These are phyloP conservation scores for Aspergillus hiratsukae DNA, from an alignment of 2,329 filamentous ascomycete genomes.

Conservation along the genomic window DNA sequence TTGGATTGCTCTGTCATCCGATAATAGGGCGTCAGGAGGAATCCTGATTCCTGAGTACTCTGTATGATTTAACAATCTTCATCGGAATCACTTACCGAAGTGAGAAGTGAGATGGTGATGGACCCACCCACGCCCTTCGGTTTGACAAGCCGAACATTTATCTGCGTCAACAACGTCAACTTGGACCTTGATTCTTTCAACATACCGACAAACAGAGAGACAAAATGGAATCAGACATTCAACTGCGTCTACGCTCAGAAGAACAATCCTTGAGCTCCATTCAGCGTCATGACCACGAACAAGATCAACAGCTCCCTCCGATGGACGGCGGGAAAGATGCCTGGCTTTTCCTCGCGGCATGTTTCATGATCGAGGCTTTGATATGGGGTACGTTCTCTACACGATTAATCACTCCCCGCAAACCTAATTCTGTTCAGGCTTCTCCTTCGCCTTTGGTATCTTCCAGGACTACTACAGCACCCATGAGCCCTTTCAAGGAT, in stretches of 20 bases:
- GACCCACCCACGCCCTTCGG: constrained; percentile 4
- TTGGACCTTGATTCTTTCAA: not conserved
- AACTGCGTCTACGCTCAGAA: not conserved
- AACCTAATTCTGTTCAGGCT: constrained; percentile 45
- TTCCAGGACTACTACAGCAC: constrained; percentile 66
- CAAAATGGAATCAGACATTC: not conserved
- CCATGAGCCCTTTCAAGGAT: constrained; percentile 51
- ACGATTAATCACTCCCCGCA: not conserved
- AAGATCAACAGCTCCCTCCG: constrained; percentile 25
- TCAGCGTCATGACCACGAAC: not conserved
- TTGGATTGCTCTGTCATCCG: no score
- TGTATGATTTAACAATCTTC: no score
- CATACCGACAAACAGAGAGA: not conserved
- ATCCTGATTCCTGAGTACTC: no score
- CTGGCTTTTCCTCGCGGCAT: constrained; percentile 47
- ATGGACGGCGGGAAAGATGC: constrained; percentile 37
- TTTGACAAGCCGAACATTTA: not conserved
- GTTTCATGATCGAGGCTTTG: constrained; percentile 50
- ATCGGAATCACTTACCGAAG: no score
- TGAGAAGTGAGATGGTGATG: no score
- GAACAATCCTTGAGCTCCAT: not conserved
- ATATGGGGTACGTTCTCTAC: constrained; percentile 46
- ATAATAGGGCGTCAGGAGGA: no score
- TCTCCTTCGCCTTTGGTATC: constrained; percentile 64
- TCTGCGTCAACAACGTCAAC: not conserved